Evolutionary conservation across 768 basidiomycete species (phyloP).

Genomic region (Tylopilus sp.): DNA sequence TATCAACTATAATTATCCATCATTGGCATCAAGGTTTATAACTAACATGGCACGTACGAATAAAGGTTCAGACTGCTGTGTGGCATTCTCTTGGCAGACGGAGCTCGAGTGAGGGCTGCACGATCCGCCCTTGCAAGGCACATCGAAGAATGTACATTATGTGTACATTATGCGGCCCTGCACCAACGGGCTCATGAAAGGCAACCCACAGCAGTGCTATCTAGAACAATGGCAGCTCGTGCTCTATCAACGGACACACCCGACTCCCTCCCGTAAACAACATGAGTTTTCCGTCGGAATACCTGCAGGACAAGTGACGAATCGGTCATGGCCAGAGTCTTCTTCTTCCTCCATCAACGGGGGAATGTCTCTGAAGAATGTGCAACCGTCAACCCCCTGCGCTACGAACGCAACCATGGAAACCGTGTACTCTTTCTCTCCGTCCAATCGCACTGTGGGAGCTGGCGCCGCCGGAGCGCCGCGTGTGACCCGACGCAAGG

Average conservation of each 20-base stretch:
- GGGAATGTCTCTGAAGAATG: constrained; percentile 1
- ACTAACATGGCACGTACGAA: background rate
- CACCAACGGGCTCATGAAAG: constrained; percentile 3
- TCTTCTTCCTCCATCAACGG: constrained; percentile 4
- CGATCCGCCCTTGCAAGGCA: background rate
- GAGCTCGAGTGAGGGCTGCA: background rate
- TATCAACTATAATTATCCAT: constrained; percentile 15
- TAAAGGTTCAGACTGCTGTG: background rate
- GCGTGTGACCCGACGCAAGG: background rate
- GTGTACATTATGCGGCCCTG: constrained; percentile 14
- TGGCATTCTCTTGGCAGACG: background rate
- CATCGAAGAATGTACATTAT: constrained; percentile 3
- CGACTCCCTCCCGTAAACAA: background rate
- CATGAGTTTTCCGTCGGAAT: constrained; percentile 5
- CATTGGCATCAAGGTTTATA: constrained; percentile 6
- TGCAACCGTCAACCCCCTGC: constrained; percentile 9
- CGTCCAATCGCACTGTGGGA: background rate
- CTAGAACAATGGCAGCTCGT: constrained; percentile 3
- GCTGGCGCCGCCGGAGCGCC: background rate
- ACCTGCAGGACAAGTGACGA: constrained; percentile 5
- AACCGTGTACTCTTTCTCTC: constrained; percentile 1
- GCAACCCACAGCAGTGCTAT: background rate
- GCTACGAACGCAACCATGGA: constrained; percentile 11
- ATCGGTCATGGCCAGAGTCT: constrained; percentile 4
- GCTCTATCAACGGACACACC: constrained; percentile 6